Percentiles rank a stretch among this genome's conserved stretches.
These are phyloP conservation scores for Tremella mesenterica DNA, from an alignment of 768 basidiomycete species.

Conservation along the genomic window DNA sequence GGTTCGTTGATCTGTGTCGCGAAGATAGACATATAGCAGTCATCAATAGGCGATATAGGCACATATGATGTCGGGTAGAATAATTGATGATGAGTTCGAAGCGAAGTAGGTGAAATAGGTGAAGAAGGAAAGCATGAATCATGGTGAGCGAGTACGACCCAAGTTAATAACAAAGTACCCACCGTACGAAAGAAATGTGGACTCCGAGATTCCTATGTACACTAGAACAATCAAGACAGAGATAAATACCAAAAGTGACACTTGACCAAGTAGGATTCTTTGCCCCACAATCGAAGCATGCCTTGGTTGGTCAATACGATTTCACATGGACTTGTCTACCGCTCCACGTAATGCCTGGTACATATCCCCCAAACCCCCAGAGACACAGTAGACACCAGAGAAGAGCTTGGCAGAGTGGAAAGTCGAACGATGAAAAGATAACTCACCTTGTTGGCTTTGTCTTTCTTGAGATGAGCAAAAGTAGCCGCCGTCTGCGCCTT, in stretches of 20 bases:
- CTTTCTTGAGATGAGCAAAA: slow-evolving; percentile 68
- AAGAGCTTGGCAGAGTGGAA: slow-evolving; percentile 6
- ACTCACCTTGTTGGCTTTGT: slow-evolving; percentile 64
- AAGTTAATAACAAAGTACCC: slow-evolving; percentile 30
- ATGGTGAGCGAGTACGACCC: background rate
- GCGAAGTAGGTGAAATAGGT: background rate
- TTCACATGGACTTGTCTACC: background rate
- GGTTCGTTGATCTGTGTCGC: slow-evolving; percentile 72
- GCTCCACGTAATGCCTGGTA: too few species aligned
- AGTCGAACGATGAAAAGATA: background rate
- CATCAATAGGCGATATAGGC: too few species aligned
- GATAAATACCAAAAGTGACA: slow-evolving; percentile 92
- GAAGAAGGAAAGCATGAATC: background rate
- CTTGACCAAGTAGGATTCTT: slow-evolving; percentile 97
- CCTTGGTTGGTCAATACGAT: slow-evolving; percentile 52
- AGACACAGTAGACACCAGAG: too few species aligned
- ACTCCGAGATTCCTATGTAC: slow-evolving; percentile 95
- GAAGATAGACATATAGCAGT: too few species aligned
- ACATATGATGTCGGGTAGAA: too few species aligned
- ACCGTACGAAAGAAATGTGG: slow-evolving; percentile 95
- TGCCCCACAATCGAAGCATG: slow-evolving; percentile 90
- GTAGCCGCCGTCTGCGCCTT: slow-evolving; percentile 81
- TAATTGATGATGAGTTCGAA: too few species aligned
- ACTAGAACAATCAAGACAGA: slow-evolving; percentile 94
- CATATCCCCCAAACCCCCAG: too few species aligned